Base-by-base conservation (phyloP, 1,139 yeast genomes). In the Tardiomyces blankii region DNA sequence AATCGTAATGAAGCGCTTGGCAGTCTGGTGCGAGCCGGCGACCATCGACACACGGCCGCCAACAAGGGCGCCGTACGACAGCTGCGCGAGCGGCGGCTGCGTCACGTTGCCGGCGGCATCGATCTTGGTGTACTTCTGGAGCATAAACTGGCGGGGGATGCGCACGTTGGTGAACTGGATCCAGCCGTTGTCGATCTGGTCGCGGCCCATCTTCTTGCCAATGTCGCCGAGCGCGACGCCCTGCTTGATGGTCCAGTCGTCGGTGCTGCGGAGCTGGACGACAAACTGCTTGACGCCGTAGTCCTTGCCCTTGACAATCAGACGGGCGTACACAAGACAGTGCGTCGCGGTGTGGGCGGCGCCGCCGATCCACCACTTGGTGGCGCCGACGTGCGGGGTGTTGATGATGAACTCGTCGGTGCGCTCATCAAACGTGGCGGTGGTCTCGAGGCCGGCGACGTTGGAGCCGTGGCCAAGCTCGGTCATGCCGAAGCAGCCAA, bases 291-390 rank as follows among this genome's bases (percentile, higher is more conserved):
- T 86, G 54, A 87, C 95, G 46, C 96, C 96, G 61, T 85, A 81
- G 64, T 88, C 96, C 65, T 82, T 75, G 42, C 86, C 91, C 47
- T 80, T 74, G 38, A 86, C 89, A 51, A 83, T 76, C 56, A 88
- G 73, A 57, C 96, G 75, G 32, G 96, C 96, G 60, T 80, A 88
- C 43, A 77, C 81, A 35, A 83, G 77, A 23, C 87, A 71, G 66
- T 88, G 96, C 42, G 91, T 85, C 8, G 95, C 83, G 25, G 95
- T 82, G 62, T 86, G 95, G 6, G 96, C 96, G 45, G 96, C 96
- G 61, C 96, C 96, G 46, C 96, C 96, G 60, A 88, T 88, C 96
- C 96, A 88, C 96, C 96, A 88, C 67, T 88, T 88, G 49, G 96
- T 87, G 39, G 96, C 96, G 46, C 91, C 88, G 51, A 84, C 68